Conservation (phyloP, 257 asterid genomes). For the Solanum habrochaites region DNA sequence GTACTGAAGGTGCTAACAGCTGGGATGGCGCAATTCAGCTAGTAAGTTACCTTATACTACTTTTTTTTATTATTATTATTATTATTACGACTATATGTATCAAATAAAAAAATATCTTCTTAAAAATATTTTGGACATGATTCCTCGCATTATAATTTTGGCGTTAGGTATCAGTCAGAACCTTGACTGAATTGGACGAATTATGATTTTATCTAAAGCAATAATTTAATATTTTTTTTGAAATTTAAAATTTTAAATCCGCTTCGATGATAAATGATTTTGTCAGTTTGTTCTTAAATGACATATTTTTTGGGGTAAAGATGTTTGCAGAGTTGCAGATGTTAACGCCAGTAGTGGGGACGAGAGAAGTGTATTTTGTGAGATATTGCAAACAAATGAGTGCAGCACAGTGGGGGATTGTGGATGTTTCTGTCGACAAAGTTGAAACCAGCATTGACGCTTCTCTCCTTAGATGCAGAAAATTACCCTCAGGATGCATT, state of each 20-base stretch:
- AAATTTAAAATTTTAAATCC: background rate
- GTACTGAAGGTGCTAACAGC: conserved; percentile 45
- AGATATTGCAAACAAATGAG: conserved; percentile 53
- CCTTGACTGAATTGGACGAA: background rate
- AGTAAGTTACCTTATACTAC: conserved; percentile 20
- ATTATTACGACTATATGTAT: background rate
- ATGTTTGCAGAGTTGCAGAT: conserved; percentile 85
- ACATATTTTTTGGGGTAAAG: conserved; percentile 13
- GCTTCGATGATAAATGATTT: background rate
- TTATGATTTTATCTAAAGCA: background rate
- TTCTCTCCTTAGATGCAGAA: conserved; percentile 54
- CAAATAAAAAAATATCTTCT: background rate
- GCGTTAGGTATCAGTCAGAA: background rate
- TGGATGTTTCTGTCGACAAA: conserved; percentile 41
- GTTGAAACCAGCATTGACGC: conserved; percentile 23
- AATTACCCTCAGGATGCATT: conserved; percentile 87
- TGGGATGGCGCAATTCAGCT: conserved; percentile 65
- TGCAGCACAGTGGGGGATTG: conserved; percentile 67
- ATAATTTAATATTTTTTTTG: background rate
- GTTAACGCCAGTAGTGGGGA: conserved; percentile 75
- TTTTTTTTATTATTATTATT: no score
- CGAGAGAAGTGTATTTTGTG: conserved; percentile 64
- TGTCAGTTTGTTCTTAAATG: background rate
- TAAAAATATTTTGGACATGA: background rate
- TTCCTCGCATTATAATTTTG: background rate